Evolutionary conservation across 331 rosid genomes (phyloP).

Genomic region (Dryas integrifolia): DNA sequence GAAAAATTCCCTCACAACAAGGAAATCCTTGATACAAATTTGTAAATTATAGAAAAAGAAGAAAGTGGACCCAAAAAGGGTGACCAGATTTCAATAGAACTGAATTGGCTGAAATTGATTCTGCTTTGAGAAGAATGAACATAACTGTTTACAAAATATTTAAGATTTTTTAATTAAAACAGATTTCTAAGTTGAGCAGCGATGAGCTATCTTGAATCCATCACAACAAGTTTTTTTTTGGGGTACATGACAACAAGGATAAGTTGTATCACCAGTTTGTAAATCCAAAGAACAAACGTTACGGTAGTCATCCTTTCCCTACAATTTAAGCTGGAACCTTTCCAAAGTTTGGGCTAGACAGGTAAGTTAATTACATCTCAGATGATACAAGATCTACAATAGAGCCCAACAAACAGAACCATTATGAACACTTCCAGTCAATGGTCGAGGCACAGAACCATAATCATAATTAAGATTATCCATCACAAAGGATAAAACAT

Average conservation of each 20-base stretch:
- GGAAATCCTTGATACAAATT: not conserved
- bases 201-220: not conserved
- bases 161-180: not conserved
- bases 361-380: conserved; percentile 17
- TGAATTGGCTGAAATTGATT: not conserved
- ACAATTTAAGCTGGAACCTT: conserved; percentile 24
- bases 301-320: conserved; percentile 10
- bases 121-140: not conserved
- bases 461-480: conserved; percentile 31
- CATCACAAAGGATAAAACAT: conserved; percentile 24
- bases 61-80: not conserved
- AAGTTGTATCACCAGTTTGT: not conserved
- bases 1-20: not conserved
- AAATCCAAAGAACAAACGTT: not conserved
- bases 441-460: conserved; percentile 37
- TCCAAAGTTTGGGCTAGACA: conserved; percentile 18
- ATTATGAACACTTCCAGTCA: conserved; percentile 33
- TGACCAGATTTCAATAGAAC: not conserved
- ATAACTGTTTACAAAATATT: not conserved
- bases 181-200: not conserved
- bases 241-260: not conserved
- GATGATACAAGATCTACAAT: conserved; percentile 21
- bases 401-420: conserved; percentile 16
- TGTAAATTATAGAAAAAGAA: not conserved
- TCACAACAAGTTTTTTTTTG: not conserved